Percentiles rank a stretch among this genome's conserved stretches.
These are phyloP conservation scores for Diospyros kaki DNA, from an alignment of 148 eudicot species.

Conservation along the genomic window DNA sequence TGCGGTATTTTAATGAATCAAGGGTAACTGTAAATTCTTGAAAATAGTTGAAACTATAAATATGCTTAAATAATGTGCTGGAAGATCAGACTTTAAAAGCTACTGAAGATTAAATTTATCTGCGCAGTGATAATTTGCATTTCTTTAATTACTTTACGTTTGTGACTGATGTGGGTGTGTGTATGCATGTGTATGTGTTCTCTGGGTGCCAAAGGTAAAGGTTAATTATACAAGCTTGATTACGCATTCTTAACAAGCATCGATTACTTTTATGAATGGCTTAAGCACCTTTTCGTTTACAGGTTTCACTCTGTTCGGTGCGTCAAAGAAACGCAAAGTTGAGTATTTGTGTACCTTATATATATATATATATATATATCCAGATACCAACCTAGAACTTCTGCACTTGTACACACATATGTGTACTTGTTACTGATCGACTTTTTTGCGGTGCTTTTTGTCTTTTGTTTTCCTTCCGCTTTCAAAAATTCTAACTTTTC, in stretches of 20 bases:
- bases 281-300: constrained; percentile 11
- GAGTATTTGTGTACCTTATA: constrained; percentile 10
- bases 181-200: background rate
- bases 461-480: too few relatives aligned
- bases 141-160: background rate
- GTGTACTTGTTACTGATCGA: too few relatives aligned
- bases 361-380: background rate
- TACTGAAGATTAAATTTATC: background rate
- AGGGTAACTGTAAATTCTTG: background rate
- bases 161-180: background rate
- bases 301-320: constrained; percentile 9
- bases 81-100: background rate
- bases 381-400: background rate
- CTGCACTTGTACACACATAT: too few relatives aligned
- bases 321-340: constrained; percentile 26
- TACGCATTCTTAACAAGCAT: constrained; percentile 12
- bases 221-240: background rate
- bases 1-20: background rate
- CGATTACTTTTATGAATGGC: constrained; percentile 24
- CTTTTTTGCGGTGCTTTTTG: too few relatives aligned
- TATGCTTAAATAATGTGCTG: too few relatives aligned
- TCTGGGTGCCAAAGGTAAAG: background rate
- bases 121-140: background rate
- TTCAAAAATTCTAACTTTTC: too few relatives aligned
- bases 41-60: background rate